Conservation (phyloP, 345 rosid species). For the Eucalyptus cladocalyx region DNA sequence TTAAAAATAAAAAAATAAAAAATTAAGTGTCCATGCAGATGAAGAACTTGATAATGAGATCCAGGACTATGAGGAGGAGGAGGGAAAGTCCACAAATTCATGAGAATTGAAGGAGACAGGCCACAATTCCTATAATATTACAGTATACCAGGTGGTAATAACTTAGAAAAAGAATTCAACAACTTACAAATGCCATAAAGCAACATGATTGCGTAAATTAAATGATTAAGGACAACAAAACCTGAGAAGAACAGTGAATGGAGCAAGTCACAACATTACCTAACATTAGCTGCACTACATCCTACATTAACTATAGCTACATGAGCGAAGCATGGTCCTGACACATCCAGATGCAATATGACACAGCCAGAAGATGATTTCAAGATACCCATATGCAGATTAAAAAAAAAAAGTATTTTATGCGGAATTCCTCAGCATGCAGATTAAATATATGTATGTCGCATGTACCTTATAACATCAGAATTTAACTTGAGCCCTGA, state of each 20-base stretch:
- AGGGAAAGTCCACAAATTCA: background rate
- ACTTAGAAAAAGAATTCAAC: background rate
- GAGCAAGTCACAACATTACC: background rate
- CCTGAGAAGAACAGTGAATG: background rate
- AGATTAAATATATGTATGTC: background rate
- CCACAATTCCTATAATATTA: background rate
- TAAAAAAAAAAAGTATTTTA: background rate
- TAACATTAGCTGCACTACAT: background rate
- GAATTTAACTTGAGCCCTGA: conserved; percentile 72
- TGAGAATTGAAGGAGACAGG: background rate
- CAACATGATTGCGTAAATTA: background rate
- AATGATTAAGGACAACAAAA: background rate
- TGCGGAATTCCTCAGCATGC: background rate
- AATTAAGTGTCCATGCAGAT: background rate
- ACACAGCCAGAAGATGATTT: background rate
- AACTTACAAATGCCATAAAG: background rate
- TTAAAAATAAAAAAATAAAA: background rate
- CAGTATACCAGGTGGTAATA: background rate
- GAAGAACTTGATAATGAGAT: background rate
- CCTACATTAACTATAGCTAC: background rate
- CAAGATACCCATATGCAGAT: background rate
- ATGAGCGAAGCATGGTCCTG: background rate
- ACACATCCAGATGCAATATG: background rate
- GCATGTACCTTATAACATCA: conserved; percentile 55
- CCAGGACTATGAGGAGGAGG: background rate